These are phyloP conservation scores for Misopates orontium DNA, from an alignment of 257 asterid genomes.

Conservation along the genomic window DNA sequence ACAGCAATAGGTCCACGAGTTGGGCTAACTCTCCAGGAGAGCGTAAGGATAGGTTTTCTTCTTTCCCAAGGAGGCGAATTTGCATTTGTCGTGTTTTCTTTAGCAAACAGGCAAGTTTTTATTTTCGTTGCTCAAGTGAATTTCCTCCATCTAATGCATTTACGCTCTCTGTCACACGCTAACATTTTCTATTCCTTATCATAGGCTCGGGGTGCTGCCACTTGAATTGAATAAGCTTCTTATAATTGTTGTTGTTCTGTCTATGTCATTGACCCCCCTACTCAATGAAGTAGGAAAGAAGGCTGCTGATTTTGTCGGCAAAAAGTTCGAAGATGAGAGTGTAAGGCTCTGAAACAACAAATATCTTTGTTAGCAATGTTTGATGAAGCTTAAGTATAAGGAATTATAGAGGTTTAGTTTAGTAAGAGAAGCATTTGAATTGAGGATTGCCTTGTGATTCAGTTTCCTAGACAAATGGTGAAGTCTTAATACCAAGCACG, in stretches of 20 bases:
- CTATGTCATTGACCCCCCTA: conserved; percentile 95
- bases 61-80: conserved; percentile 99
- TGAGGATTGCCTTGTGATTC: neutral
- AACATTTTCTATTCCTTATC: conserved; percentile 23
- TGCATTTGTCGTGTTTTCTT: conserved; percentile 90
- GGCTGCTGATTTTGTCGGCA: conserved; percentile 66
- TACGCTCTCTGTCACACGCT: conserved; percentile 18
- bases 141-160: conserved; percentile 13
- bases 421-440: neutral
- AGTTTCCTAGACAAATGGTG: neutral
- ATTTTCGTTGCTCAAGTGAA: conserved; percentile 19
- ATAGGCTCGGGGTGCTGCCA: conserved; percentile 98
- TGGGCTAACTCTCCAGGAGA: conserved; percentile 85
- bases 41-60: conserved; percentile 91
- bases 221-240: conserved; percentile 98
- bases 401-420: neutral
- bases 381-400: conserved; percentile 14
- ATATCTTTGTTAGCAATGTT: neutral
- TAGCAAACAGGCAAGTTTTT: conserved; percentile 78
- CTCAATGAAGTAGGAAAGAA: conserved; percentile 88
- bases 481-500: neutral
- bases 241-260: conserved; percentile 92
- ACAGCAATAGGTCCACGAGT: conserved; percentile 95
- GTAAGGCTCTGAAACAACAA: conserved; percentile 48
- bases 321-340: conserved; percentile 56